phyloP scores from a whole-genome alignment of 1,284 basidiomycete genomes.

The Heimioporus retisporus region DNA sequence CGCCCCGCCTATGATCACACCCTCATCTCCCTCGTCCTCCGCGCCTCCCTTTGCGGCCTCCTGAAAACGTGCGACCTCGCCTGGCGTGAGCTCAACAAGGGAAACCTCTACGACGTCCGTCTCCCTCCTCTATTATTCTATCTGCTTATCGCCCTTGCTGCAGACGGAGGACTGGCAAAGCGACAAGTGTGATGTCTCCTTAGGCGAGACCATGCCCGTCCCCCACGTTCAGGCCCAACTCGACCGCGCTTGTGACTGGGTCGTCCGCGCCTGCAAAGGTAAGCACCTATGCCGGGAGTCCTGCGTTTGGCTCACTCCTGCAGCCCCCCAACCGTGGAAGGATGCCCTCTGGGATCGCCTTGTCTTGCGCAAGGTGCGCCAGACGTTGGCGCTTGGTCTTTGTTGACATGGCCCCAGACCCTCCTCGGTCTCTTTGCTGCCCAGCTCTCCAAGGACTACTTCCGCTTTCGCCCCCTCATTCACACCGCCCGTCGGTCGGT shows the following conservation, averaged over 20 bases:
- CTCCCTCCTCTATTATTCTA: conserved; percentile 21
- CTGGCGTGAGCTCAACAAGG: conserved; percentile 84
- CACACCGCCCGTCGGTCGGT: conserved; percentile 32
- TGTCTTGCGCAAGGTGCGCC: conserved; percentile 64
- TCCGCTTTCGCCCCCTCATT: conserved; percentile 27
- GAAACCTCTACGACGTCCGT: conserved; percentile 82
- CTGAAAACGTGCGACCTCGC: conserved; percentile 88
- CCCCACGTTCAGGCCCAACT: conserved; percentile 68
- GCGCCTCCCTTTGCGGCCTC: conserved; percentile 76
- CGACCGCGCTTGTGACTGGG: conserved; percentile 68
- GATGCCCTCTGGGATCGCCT: conserved; percentile 64
- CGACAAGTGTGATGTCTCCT: conserved; percentile 86
- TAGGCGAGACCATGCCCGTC: conserved; percentile 77
- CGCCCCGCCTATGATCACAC: conserved; percentile 53
- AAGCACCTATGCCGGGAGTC: neutral
- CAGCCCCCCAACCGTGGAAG: conserved; percentile 56
- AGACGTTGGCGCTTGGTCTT: neutral
- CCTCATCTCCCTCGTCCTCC: conserved; percentile 76
- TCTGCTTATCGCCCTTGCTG: no score
- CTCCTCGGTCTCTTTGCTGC: conserved; percentile 61
- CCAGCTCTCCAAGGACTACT: conserved; percentile 38
- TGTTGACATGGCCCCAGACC: conserved; percentile 27
- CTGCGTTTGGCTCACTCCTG: conserved; percentile 14
- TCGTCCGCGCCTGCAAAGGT: conserved; percentile 58
- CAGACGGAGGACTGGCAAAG: conserved; percentile 91